phyloP scores from a whole-genome alignment of 108 stramenopile genomes.

The Cyclotella kingstonii region DNA sequence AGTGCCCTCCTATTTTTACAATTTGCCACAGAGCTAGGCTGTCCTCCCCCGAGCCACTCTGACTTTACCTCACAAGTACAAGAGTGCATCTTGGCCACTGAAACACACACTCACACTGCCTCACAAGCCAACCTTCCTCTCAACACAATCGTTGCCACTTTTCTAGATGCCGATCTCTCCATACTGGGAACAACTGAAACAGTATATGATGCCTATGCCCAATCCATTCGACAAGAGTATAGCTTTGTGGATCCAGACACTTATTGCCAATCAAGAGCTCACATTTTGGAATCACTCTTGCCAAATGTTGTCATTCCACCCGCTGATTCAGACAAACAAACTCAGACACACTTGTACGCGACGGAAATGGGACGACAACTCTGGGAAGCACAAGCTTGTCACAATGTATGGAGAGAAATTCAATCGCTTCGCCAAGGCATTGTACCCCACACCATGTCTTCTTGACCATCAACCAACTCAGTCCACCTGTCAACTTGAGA shows the following conservation, averaged over 20 bases:
- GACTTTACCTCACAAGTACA: conserved; percentile 28
- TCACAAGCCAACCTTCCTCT: conserved; percentile 14
- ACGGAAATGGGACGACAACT: conserved; percentile 45
- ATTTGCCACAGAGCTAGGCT: conserved; percentile 41
- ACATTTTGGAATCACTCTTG: conserved; percentile 62
- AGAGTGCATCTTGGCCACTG: conserved; percentile 47
- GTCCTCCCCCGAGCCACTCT: conserved; percentile 1
- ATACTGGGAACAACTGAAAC: conserved; percentile 59
- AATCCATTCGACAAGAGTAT: conserved; percentile 76
- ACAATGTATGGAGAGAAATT: conserved; percentile 67
- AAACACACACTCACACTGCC: conserved; percentile 30
- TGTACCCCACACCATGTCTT: conserved; percentile 47
- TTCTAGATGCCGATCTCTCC: conserved; percentile 85
- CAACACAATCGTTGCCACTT: conserved; percentile 32
- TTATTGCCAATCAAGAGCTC: conserved; percentile 74
- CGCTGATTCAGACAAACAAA: conserved; percentile 21
- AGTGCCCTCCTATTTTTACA: conserved; percentile 66
- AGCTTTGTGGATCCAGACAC: conserved; percentile 48
- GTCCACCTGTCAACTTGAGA: too few species aligned
- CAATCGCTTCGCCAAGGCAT: conserved; percentile 45
- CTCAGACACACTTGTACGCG: conserved; percentile 51
- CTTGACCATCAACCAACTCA: too few species aligned
- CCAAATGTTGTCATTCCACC: conserved; percentile 3
- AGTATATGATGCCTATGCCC: conserved; percentile 64
- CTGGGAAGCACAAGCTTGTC: conserved; percentile 54